phyloP scores from a whole-genome alignment of 148 eudicot genomes.

The Talinum fruticosum region DNA sequence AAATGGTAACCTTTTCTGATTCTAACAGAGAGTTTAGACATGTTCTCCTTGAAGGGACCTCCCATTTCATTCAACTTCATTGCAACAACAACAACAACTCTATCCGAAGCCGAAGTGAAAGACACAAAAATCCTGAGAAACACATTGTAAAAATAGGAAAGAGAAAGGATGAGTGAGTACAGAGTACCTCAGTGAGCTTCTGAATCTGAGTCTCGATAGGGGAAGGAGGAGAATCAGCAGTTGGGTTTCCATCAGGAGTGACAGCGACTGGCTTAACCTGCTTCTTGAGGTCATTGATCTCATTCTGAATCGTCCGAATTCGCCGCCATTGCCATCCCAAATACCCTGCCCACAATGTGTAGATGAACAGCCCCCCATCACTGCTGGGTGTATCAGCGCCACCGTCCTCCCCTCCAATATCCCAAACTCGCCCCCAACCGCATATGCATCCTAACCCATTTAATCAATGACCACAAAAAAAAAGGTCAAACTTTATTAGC shows the following conservation, averaged over 20 bases:
- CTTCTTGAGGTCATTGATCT: slow-evolving; percentile 83
- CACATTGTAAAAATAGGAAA: too few species aligned
- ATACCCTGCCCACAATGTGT: slow-evolving; percentile 88
- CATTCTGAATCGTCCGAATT: slow-evolving; percentile 69
- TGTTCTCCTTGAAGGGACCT: neutral
- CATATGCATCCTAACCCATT: slow-evolving; percentile 66
- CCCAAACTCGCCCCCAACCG: slow-evolving; percentile 82
- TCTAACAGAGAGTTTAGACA: neutral
- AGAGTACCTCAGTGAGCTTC: slow-evolving; percentile 69
- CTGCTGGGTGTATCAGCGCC: slow-evolving; percentile 76
- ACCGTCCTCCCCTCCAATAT: slow-evolving; percentile 80
- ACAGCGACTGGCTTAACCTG: slow-evolving; percentile 81
- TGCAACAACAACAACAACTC: neutral
- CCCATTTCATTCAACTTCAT: neutral
- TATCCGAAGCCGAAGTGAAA: neutral
- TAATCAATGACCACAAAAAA: neutral
- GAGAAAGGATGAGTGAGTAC: neutral
- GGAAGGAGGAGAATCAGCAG: slow-evolving; percentile 49
- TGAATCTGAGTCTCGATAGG: slow-evolving; percentile 68
- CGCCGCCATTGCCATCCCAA: slow-evolving; percentile 98
- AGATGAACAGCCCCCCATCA: slow-evolving; percentile 72
- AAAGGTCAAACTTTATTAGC: neutral
- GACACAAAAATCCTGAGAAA: too few species aligned
- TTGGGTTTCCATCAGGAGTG: slow-evolving; percentile 62
- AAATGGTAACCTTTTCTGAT: neutral